phyloP scores from a whole-genome alignment of 441 rosid genomes.

The Mallotus japonicus region DNA sequence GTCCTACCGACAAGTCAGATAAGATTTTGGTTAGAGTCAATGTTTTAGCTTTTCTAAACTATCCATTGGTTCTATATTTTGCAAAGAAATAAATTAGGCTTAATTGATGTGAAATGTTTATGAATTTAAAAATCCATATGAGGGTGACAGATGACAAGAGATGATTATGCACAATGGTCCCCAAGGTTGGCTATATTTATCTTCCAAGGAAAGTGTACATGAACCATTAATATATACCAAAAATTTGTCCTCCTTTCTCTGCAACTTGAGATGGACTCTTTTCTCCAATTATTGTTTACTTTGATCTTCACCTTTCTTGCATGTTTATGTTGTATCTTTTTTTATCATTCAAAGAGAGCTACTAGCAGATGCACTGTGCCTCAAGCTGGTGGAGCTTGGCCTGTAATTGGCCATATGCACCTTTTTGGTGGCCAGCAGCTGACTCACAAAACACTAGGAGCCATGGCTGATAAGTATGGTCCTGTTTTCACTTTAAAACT shows the following conservation, averaged over 20 bases:
- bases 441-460: conserved; percentile 25
- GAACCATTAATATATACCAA: not conserved
- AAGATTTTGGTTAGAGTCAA: not conserved
- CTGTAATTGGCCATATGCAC: conserved; percentile 27
- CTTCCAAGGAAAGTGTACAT: not conserved
- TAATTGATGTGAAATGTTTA: too few relatives aligned
- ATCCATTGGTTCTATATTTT: too few relatives aligned
- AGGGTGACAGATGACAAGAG: not conserved
- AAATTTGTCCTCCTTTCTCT: not conserved
- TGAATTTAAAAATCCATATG: not conserved
- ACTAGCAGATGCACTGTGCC: conserved; percentile 9
- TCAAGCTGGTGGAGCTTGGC: conserved; percentile 26
- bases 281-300: conserved; percentile 17
- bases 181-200: not conserved
- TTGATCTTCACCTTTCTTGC: conserved; percentile 13
- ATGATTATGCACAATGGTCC: not conserved
- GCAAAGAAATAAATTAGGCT: too few relatives aligned
- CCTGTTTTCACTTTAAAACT: conserved; percentile 25
- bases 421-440: conserved; percentile 23
- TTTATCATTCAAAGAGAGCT: conserved; percentile 22
- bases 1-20: not conserved
- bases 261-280: conserved; percentile 24
- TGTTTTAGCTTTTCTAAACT: not conserved
- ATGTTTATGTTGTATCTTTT: conserved; percentile 14
- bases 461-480: conserved; percentile 27